A percentile compares a stretch with the other conserved stretches of the same genome.
Conservation (phyloP, 192 early-diverging fungal genomes). For the Coemansia erecta region DNA sequence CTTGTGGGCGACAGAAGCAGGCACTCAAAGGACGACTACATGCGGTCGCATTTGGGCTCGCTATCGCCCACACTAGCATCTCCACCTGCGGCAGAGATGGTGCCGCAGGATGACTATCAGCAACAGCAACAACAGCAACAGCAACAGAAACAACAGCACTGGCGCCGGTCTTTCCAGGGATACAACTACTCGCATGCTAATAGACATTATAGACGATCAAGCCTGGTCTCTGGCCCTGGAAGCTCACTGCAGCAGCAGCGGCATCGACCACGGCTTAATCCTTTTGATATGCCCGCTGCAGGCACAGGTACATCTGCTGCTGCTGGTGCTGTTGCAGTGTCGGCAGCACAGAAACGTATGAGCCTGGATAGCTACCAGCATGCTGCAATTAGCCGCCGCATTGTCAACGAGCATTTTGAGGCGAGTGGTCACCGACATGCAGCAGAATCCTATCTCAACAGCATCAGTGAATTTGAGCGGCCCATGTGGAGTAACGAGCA, state of each 20-base stretch:
- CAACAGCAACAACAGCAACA: neutral
- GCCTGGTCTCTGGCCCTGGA: constrained; percentile 1
- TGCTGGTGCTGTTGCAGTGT: no score
- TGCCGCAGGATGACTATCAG: neutral
- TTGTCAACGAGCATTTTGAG: constrained; percentile 6
- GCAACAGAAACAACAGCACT: constrained; percentile 6
- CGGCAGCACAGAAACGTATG: constrained; percentile 11
- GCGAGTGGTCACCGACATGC: neutral
- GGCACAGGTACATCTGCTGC: neutral
- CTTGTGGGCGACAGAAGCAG: constrained; percentile 8
- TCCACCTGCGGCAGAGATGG: neutral
- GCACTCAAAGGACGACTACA: neutral
- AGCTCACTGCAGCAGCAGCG: neutral
- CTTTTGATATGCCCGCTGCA: neutral
- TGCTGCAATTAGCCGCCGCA: neutral
- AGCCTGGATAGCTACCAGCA: constrained; percentile 44
- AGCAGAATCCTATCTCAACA: neutral
- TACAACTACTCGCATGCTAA: neutral
- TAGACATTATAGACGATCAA: constrained; percentile 1
- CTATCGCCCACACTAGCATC: constrained; percentile 25
- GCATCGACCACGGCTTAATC: neutral
- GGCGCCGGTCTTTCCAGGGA: constrained; percentile 14
- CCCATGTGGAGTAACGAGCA: constrained; percentile 34
- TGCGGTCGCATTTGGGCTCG: neutral
- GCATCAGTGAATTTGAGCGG: constrained; percentile 6